Conservation (phyloP, 352 stramenopile genomes). For the Blastocystis sp. region DNA sequence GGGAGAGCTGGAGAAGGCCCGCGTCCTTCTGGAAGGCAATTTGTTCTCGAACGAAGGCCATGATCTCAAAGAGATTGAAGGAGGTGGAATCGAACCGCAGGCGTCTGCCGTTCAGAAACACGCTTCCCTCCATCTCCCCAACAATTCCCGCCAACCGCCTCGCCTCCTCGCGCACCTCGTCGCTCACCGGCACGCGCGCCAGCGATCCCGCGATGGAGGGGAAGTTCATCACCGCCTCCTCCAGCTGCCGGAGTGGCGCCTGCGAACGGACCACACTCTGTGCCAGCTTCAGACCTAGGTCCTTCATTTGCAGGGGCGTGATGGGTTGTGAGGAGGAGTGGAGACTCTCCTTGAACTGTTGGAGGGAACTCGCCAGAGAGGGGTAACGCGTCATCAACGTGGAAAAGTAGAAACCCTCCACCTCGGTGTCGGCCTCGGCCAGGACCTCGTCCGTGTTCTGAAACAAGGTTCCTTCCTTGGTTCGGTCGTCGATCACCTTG, state of each 20-base stretch:
- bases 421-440: slow-evolving; percentile 34
- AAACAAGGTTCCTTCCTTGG: slow-evolving; percentile 4
- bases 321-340: slow-evolving; percentile 73
- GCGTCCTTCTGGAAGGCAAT: not conserved
- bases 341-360: slow-evolving; percentile 47
- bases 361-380: slow-evolving; percentile 72
- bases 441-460: slow-evolving; percentile 55
- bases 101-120: slow-evolving; percentile 83
- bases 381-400: slow-evolving; percentile 70
- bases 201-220: slow-evolving; percentile 74
- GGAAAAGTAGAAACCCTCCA: slow-evolving; percentile 72
- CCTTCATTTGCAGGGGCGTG: slow-evolving; percentile 78
- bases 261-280: slow-evolving; percentile 78
- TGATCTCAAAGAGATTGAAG: slow-evolving; percentile 87
- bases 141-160: slow-evolving; percentile 73
- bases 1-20: not conserved
- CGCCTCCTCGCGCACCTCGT: slow-evolving; percentile 73
- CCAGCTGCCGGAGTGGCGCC: slow-evolving; percentile 79
- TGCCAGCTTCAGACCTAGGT: slow-evolving; percentile 81
- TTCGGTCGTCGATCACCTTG: slow-evolving; percentile 87
- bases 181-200: slow-evolving; percentile 72
- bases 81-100: slow-evolving; percentile 80
- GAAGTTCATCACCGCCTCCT: slow-evolving; percentile 84
- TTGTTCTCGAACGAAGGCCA: slow-evolving; percentile 78
- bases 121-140: slow-evolving; percentile 75